These are phyloP conservation scores for Xylaria venustula DNA, from an alignment of 495 filamentous ascomycete species.

Conservation along the genomic window DNA sequence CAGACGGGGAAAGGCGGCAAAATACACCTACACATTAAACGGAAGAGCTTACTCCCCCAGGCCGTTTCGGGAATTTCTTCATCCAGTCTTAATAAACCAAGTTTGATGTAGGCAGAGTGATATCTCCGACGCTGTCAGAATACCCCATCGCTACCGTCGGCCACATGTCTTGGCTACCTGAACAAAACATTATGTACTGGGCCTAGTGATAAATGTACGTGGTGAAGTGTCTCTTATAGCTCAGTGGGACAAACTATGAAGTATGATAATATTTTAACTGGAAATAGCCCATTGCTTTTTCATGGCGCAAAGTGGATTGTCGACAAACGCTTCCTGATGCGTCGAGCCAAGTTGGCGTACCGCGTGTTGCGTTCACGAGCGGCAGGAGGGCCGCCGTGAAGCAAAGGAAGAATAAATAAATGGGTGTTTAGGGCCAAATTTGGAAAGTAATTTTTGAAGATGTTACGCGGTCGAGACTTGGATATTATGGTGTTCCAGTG, in stretches of 20 bases:
- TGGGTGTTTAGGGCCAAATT: no score
- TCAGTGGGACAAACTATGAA: background rate
- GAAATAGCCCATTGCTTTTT: background rate
- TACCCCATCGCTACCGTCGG: background rate
- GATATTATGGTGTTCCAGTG: background rate
- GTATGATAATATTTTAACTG: background rate
- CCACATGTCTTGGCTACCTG: background rate
- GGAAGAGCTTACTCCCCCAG: constrained; percentile 19
- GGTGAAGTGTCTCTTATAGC: constrained; percentile 23
- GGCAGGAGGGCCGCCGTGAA: no score
- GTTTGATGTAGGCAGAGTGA: constrained; percentile 24
- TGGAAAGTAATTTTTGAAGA: background rate
- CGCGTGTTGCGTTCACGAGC: background rate
- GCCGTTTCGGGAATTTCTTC: constrained; percentile 23
- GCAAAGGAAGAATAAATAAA: no score
- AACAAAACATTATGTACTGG: constrained; percentile 18
- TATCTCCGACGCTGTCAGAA: constrained; percentile 21
- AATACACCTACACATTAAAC: constrained; percentile 31
- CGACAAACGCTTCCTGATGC: background rate
- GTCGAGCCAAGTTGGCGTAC: background rate
- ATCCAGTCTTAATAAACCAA: constrained; percentile 24
- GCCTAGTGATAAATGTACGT: constrained; percentile 23
- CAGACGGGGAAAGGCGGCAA: constrained; percentile 27
- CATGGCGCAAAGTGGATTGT: background rate
- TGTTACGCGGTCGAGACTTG: no score